Percentiles rank a stretch among this genome's conserved stretches.
Evolutionary conservation across 2,329 filamentous ascomycete species (phyloP).

Genomic region (Cryphonectria radicalis): DNA sequence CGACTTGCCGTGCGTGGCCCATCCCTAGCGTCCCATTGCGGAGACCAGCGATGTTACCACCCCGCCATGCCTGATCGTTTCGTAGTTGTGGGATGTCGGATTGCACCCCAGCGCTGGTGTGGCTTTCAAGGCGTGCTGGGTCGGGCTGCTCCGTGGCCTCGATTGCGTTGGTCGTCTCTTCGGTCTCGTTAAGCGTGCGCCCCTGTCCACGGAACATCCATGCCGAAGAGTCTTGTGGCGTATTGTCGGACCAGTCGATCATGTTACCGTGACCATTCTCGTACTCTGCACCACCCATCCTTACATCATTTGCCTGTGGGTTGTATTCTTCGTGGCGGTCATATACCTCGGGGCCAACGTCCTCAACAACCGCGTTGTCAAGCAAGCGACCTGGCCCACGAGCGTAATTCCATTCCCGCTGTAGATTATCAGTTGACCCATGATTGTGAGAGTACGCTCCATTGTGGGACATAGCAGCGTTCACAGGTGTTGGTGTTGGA

Average conservation of each 20-base stretch:
- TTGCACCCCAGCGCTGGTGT: not conserved
- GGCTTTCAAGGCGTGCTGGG: not conserved
- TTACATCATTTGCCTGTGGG: not conserved
- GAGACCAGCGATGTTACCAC: slow-evolving; percentile 1
- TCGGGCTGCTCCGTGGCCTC: not conserved
- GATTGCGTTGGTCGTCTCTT: not conserved
- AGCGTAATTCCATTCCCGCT: not conserved
- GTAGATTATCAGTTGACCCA: not conserved
- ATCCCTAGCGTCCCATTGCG: not conserved
- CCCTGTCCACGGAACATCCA: slow-evolving; percentile 1
- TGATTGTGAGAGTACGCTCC: not conserved
- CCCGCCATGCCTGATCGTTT: slow-evolving; percentile 1
- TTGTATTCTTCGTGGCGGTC: not conserved
- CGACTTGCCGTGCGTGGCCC: not conserved
- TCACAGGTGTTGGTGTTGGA: not conserved
- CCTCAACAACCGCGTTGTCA: not conserved
- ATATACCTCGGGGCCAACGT: not conserved
- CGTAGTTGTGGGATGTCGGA: not conserved
- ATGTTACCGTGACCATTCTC: not conserved
- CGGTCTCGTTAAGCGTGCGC: slow-evolving; percentile 6
- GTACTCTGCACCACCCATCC: not conserved
- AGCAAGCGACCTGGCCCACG: not conserved
- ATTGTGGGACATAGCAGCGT: not conserved
- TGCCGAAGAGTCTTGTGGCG: too few species aligned
- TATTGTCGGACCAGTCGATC: not conserved